A percentile compares a stretch with the other conserved stretches of the same genome.
Conservation (phyloP, 2,329 filamentous ascomycete genomes). For the Daldinia sp. region DNA sequence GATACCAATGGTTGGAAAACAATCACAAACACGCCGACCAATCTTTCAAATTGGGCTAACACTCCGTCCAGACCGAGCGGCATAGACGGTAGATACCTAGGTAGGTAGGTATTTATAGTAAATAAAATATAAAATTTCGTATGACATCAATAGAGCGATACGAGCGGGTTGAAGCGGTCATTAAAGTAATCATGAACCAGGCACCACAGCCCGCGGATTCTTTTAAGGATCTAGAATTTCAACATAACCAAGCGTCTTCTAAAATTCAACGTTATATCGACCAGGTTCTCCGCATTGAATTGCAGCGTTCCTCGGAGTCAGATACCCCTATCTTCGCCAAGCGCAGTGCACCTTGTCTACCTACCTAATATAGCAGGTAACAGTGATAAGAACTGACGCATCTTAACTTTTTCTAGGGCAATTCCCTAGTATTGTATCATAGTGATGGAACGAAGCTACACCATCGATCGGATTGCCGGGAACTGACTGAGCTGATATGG, state of each 20-base stretch:
- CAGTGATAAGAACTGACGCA: constrained; percentile 19
- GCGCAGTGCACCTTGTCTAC: constrained; percentile 5
- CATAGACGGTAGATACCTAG: too few relatives aligned
- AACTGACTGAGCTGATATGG: constrained; percentile 13
- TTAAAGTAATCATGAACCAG: neutral
- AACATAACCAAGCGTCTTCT: neutral
- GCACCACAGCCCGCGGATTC: too few relatives aligned
- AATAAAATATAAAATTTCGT: too few relatives aligned
- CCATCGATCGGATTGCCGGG: neutral
- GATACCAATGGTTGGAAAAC: neutral
- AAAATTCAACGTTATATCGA: neutral
- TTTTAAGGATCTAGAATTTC: neutral
- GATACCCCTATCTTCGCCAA: constrained; percentile 31
- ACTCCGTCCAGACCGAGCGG: neutral
- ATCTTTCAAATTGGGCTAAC: neutral
- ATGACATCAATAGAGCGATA: neutral
- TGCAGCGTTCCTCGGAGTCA: neutral
- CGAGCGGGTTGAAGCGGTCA: neutral
- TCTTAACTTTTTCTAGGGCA: constrained; percentile 21
- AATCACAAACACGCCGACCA: neutral
- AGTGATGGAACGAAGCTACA: neutral
- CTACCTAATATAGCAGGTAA: constrained; percentile 42
- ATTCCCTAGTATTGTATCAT: constrained; percentile 5
- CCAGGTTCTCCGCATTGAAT: constrained; percentile 29
- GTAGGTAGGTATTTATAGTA: too few relatives aligned